Percentiles rank a stretch among this genome's conserved stretches.
These are phyloP conservation scores for Dactylellina haptotyla DNA, from an alignment of 2,329 filamentous ascomycete genomes.

Conservation along the genomic window DNA sequence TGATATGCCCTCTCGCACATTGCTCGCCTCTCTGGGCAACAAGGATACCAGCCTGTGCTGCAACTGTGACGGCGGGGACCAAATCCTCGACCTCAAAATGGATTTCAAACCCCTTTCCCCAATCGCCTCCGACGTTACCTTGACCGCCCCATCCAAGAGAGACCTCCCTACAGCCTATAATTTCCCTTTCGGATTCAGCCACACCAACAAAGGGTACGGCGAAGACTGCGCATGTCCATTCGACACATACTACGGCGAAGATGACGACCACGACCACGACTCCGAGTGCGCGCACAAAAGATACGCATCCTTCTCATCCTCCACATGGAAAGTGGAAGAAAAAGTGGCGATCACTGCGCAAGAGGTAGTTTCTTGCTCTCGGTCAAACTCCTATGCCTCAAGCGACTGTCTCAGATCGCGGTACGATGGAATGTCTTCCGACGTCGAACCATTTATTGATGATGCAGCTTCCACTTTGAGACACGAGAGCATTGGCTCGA, in stretches of 20 bases:
- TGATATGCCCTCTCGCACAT: conserved; percentile 34
- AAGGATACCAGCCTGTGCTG: conserved; percentile 30
- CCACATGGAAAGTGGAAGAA: conserved; percentile 41
- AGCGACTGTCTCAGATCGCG: conserved; percentile 33
- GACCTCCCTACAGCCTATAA: conserved; percentile 48
- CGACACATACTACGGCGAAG: conserved; percentile 36
- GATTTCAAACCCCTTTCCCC: conserved; percentile 44
- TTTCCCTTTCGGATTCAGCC: conserved; percentile 39
- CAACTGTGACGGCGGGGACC: conserved; percentile 28
- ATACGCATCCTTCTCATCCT: conserved; percentile 47
- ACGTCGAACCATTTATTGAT: conserved; percentile 34
- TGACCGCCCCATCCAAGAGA: conserved; percentile 8
- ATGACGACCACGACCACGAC: conserved; percentile 24
- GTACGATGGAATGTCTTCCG: conserved; percentile 14
- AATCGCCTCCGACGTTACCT: conserved; percentile 10
- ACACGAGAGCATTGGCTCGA: conserved; percentile 23
- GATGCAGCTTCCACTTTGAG: conserved; percentile 30
- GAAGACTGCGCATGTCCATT: conserved; percentile 25
- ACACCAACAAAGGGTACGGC: conserved; percentile 27
- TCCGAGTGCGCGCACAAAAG: conserved; percentile 29
- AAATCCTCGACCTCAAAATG: conserved; percentile 25
- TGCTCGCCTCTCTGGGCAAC: conserved; percentile 45
- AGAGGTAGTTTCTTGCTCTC: conserved; percentile 30
- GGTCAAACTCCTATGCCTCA: conserved; percentile 40
- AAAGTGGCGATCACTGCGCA: conserved; percentile 35